Percentiles rank a stretch among this genome's conserved stretches.
phyloP scores from a whole-genome alignment of 371 early-diverging fungal species.

The Mortierella sp. region DNA sequence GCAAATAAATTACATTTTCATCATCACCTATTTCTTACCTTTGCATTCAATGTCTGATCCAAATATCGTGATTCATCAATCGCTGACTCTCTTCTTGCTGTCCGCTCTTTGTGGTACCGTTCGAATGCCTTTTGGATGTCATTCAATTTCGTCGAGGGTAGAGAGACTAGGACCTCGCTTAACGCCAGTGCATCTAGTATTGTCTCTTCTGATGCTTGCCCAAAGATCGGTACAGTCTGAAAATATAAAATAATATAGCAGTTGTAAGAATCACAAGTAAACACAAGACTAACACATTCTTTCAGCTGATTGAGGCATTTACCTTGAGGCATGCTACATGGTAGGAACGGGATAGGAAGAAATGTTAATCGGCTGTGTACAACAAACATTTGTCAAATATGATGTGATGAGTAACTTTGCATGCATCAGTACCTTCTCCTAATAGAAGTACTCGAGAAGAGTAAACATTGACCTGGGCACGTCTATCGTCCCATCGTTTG shows the following conservation, averaged over 20 bases:
- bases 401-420: background rate
- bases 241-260: background rate
- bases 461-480: background rate
- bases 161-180: slow-evolving; percentile 24
- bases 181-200: slow-evolving; percentile 42
- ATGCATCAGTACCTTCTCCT: slow-evolving; percentile 37
- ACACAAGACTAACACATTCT: background rate
- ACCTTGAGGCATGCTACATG: slow-evolving; percentile 1
- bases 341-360: background rate
- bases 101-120: slow-evolving; percentile 28
- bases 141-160: slow-evolving; percentile 16
- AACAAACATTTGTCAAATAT: background rate
- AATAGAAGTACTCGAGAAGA: slow-evolving; percentile 30
- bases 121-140: slow-evolving; percentile 31
- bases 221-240: slow-evolving; percentile 35
- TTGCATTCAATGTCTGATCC: slow-evolving; percentile 24
- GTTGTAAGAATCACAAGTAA: background rate
- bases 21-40: slow-evolving; percentile 18
- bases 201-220: slow-evolving; percentile 36
- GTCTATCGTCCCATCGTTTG: slow-evolving; percentile 42
- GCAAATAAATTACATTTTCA: too few species aligned
- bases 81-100: slow-evolving; percentile 13
- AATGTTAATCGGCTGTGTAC: background rate
- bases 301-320: background rate
- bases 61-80: slow-evolving; percentile 28